These are phyloP conservation scores for Coprinopsis sp. DNA, from an alignment of 768 basidiomycete species.

Conservation along the genomic window DNA sequence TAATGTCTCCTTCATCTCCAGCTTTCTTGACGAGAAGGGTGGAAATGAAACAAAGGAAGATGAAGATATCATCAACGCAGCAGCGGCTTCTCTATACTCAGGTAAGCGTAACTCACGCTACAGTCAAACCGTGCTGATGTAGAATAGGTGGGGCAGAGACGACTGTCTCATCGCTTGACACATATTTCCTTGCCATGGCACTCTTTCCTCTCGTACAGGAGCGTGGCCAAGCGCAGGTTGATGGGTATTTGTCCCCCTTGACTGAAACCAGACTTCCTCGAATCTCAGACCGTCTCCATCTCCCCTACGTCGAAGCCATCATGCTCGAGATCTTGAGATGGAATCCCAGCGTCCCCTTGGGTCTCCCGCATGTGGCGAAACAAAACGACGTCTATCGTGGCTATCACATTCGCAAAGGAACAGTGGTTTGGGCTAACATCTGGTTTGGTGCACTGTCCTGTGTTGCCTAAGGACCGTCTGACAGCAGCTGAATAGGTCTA, in stretches of 20 bases:
- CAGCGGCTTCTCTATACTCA: constrained; percentile 26
- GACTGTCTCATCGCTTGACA: constrained; percentile 14
- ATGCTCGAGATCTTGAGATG: constrained; percentile 21
- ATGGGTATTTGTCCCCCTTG: constrained; percentile 2
- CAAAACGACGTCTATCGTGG: constrained; percentile 13
- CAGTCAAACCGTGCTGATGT: too few species aligned
- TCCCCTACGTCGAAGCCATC: constrained; percentile 22
- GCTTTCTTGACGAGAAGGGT: constrained; percentile 18
- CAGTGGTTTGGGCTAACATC: constrained; percentile 7
- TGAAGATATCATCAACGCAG: constrained; percentile 27
- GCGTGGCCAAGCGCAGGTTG: constrained; percentile 15
- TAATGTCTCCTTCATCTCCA: constrained; percentile 18
- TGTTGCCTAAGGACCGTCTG: neutral
- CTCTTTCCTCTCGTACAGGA: constrained; percentile 13
- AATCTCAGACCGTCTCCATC: constrained; percentile 9
- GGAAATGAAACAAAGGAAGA: constrained; percentile 14
- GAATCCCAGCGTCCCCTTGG: constrained; percentile 15
- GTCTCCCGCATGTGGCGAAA: constrained; percentile 11
- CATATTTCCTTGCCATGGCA: constrained; percentile 17
- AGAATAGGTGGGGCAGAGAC: constrained; percentile 14
- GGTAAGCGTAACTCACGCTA: constrained; percentile 7
- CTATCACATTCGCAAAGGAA: constrained; percentile 12
- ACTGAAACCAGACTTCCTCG: neutral
- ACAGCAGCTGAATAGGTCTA: constrained; percentile 4
- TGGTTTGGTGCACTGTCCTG: neutral